Evolutionary conservation across 2,329 filamentous ascomycete genomes (phyloP).

Genomic region (Colletotrichum scovillei): DNA sequence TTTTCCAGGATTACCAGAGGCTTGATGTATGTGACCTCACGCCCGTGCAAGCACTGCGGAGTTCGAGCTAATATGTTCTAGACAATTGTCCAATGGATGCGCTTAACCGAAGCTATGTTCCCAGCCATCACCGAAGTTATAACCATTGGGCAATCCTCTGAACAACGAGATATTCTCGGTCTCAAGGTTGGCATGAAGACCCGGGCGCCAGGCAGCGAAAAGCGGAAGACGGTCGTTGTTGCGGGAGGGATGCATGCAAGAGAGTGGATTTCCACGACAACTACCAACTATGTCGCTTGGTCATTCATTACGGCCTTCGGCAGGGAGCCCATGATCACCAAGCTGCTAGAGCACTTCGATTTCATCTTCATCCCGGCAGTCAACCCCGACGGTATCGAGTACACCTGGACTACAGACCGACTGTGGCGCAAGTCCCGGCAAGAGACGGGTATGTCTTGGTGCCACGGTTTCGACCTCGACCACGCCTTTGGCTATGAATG

Average conservation of each 20-base stretch:
- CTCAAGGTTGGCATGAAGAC: constrained; percentile 75
- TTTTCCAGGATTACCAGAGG: constrained; percentile 94
- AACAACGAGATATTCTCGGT: constrained; percentile 87
- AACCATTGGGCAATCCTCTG: constrained; percentile 85
- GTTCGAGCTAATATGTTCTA: constrained; percentile 36
- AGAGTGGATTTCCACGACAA: constrained; percentile 96
- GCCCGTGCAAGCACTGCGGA: constrained; percentile 47
- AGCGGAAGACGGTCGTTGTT: constrained; percentile 80
- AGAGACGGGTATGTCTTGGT: constrained; percentile 83
- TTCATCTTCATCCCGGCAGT: constrained; percentile 88
- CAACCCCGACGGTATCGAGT: constrained; percentile 95
- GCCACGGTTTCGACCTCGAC: constrained; percentile 89
- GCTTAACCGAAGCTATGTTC: constrained; percentile 89
- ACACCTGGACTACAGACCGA: constrained; percentile 91
- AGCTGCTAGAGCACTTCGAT: constrained; percentile 85
- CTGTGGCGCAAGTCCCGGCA: constrained; percentile 97
- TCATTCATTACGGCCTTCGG: constrained; percentile 86
- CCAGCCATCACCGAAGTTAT: constrained; percentile 80
- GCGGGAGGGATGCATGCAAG: constrained; percentile 90
- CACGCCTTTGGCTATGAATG: constrained; percentile 88
- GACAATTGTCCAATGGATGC: constrained; percentile 89
- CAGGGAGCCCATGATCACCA: constrained; percentile 76
- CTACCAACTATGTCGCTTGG: constrained; percentile 91
- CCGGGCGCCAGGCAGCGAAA: constrained; percentile 49
- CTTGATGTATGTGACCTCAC: constrained; percentile 63